phyloP scores from a whole-genome alignment of 192 early-diverging fungal species.

The Funneliformis mosseae region DNA sequence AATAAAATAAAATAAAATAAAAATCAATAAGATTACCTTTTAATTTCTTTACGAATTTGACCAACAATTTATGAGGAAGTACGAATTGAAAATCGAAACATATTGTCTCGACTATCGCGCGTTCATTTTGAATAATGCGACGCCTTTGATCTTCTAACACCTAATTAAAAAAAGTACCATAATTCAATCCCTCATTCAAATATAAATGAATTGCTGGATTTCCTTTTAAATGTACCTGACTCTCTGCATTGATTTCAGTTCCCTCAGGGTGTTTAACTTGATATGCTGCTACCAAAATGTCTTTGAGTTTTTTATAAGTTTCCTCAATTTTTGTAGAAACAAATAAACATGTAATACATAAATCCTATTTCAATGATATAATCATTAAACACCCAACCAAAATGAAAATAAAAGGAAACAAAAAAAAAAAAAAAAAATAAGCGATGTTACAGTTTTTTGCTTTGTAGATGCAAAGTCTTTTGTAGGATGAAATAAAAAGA shows the following conservation, averaged over 20 bases:
- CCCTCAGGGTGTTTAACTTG: conserved; percentile 51
- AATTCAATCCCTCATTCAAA: not conserved
- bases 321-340: conserved; percentile 88
- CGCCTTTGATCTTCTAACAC: conserved; percentile 69
- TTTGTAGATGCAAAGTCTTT: conserved; percentile 37
- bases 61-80: conserved; percentile 69
- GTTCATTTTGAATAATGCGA: conserved; percentile 67
- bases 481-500: conserved; percentile 55
- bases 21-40: conserved; percentile 46
- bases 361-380: conserved; percentile 41
- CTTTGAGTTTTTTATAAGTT: conserved; percentile 80
- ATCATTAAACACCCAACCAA: not conserved
- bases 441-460: not conserved
- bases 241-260: conserved; percentile 58
- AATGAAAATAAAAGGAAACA: too few species aligned
- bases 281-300: conserved; percentile 71
- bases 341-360: conserved; percentile 72
- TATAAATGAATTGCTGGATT: not conserved
- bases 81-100: conserved; percentile 81
- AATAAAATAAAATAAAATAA: not conserved
- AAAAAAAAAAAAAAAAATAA: not conserved
- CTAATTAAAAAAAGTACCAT: conserved; percentile 33
- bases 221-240: conserved; percentile 42
- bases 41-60: conserved; percentile 73
- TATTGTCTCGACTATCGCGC: conserved; percentile 73